Evolutionary conservation across 164 flowering plant species (phyloP).

Genomic region (Aristolochia fimbriata): DNA sequence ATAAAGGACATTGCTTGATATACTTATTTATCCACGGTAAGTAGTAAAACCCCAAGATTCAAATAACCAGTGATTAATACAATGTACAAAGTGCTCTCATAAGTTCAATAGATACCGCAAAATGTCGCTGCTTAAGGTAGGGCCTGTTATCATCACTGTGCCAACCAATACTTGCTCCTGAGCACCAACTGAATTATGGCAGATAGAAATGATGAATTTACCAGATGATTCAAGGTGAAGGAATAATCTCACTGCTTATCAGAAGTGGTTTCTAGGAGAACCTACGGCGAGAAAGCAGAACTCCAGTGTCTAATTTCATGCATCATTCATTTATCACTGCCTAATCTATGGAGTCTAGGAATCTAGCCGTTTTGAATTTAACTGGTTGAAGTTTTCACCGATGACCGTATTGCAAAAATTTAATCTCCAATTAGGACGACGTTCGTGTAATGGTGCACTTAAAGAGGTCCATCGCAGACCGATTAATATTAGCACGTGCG

Average conservation of each 20-base stretch:
- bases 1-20: too few species aligned
- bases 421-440: background rate
- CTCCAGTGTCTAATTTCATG: too few species aligned
- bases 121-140: slow-evolving; percentile 80
- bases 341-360: too few species aligned
- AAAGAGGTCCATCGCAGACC: background rate
- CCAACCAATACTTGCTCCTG: slow-evolving; percentile 97
- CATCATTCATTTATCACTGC: too few species aligned
- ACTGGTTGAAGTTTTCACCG: too few species aligned
- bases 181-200: slow-evolving; percentile 53
- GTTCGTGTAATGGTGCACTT: background rate
- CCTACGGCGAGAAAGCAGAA: too few species aligned
- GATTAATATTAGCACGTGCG: background rate
- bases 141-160: slow-evolving; percentile 96
- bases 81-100: background rate
- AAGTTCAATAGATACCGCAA: slow-evolving; percentile 43
- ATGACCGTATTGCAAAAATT: too few species aligned
- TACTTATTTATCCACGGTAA: too few species aligned
- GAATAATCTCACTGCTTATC: background rate
- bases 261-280: background rate
- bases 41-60: background rate
- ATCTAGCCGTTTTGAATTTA: too few species aligned
- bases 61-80: background rate
- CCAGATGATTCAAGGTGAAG: background rate
- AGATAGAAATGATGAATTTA: background rate